Evolutionary conservation across 2,329 filamentous ascomycete species (phyloP).

Genomic region (Hypoxylon sp.): DNA sequence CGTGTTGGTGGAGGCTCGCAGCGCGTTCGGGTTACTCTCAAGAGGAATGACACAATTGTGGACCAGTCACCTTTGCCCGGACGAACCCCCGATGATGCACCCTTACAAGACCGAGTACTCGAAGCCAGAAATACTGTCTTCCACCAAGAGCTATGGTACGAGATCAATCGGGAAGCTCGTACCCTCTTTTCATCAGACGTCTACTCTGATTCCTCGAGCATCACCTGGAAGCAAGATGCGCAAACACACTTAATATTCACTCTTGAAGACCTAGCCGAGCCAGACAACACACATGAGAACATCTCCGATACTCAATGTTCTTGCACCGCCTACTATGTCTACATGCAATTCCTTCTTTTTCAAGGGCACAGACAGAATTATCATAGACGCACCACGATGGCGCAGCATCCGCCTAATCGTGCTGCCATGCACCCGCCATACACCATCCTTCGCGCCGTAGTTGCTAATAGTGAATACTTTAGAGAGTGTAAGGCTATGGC

Average conservation of each 20-base stretch:
- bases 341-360: constrained; percentile 81
- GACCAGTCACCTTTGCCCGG: constrained; percentile 70
- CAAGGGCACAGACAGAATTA: constrained; percentile 85
- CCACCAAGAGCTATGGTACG: constrained; percentile 90
- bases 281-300: constrained; percentile 54
- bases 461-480: constrained; percentile 65
- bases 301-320: constrained; percentile 62
- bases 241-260: constrained; percentile 75
- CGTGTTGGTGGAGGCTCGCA: constrained; percentile 66
- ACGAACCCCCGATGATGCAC: constrained; percentile 69
- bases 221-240: constrained; percentile 69
- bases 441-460: constrained; percentile 66
- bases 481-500: constrained; percentile 59
- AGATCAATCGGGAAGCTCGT: constrained; percentile 86
- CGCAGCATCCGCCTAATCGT: constrained; percentile 57
- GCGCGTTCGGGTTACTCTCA: constrained; percentile 77
- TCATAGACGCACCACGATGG: constrained; percentile 74
- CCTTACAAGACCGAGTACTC: constrained; percentile 77
- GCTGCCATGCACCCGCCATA: constrained; percentile 61
- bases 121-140: constrained; percentile 85
- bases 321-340: constrained; percentile 76
- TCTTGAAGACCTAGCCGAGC: constrained; percentile 73
- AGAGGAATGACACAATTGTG: constrained; percentile 69
- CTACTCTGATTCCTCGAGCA: constrained; percentile 70
- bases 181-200: constrained; percentile 80